phyloP scores from a whole-genome alignment of 2,329 filamentous ascomycete genomes.

The Lachnum nothofagi region DNA sequence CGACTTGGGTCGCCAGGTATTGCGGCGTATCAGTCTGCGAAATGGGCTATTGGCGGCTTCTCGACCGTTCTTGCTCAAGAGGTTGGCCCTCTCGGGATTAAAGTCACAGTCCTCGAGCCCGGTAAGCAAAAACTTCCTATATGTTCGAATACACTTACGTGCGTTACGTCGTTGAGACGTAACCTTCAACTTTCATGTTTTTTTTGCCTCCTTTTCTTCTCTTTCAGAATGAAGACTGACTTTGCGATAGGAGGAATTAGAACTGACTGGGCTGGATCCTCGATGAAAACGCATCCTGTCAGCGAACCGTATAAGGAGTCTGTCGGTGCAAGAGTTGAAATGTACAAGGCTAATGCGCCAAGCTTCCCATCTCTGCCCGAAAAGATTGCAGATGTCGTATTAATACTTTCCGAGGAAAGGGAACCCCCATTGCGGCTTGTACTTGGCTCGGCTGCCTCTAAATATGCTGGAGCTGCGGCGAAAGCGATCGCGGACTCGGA shows the following conservation, averaged over 20 bases:
- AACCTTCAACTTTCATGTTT: no score
- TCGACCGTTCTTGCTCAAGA: slow-evolving; percentile 33
- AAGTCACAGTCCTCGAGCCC: slow-evolving; percentile 36
- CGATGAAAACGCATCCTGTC: slow-evolving; percentile 24
- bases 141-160: no score
- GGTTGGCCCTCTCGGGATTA: slow-evolving; percentile 33
- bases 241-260: slow-evolving; percentile 30
- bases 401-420: slow-evolving; percentile 26
- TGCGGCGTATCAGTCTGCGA: slow-evolving; percentile 36
- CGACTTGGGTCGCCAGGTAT: slow-evolving; percentile 33
- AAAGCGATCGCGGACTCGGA: neutral
- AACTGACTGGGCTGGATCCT: slow-evolving; percentile 35
- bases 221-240: no score
- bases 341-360: slow-evolving; percentile 31
- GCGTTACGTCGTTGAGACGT: no score
- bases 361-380: slow-evolving; percentile 35
- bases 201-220: no score
- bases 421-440: slow-evolving; percentile 34
- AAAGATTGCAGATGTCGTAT: slow-evolving; percentile 30
- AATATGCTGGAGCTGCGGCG: neutral
- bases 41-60: slow-evolving; percentile 38
- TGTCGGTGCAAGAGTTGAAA: slow-evolving; percentile 34
- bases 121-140: slow-evolving; percentile 8
- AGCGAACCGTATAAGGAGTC: slow-evolving; percentile 35
- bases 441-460: slow-evolving; percentile 29